Evolutionary conservation across 306 rosid species (phyloP), one percentile per base, ranked within the genome.

Genomic region (Trifolium pratense): DNA sequence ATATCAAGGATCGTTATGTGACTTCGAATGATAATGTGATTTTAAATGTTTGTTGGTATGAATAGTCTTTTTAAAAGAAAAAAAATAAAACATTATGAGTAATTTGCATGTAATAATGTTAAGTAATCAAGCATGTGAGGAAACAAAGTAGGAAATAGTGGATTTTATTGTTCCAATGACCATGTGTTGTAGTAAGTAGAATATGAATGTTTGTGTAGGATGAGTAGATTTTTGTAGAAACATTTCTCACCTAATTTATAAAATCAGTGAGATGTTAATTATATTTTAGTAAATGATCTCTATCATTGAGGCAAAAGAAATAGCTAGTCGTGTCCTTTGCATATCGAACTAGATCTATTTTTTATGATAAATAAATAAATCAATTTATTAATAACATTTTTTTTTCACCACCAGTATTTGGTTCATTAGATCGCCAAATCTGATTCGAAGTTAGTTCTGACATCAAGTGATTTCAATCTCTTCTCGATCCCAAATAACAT

Each of bases 41-140:
- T 25, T 56, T 10, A 59, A 59, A 55, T 2, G 7, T 57, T 58
- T 58, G 37, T 25, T 58, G 31, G 60, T 55, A 10, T 55, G 60
- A 9, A 55, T 55, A 5, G 60, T 55, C 32, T 20, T 20, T 55
- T 20, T 17, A 17, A 51, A 21, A 21, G 29, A 21, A 6, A 21
- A 55, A 7, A 21, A 55, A 20, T n/a, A n/a, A 21, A 21, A 21
- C 12, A 12, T 13, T 25, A 5, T 5, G 37, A 25, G 17, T 37
- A 9, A 4, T 2, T 58, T 58, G 11, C 11, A 10, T 63, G 26
- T 63, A 36, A 63, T 63, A 36, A 63, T 37, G 9, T 17, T 49
- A 60, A 34, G 58, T 68, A 60, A 56, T 73, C 15, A 67, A 43
- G 74, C 89, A 82, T 85, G 84, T n/a, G 92, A 92, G 96, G 94